Conservation (phyloP, 73 alveolate genomes). For the Paramecium primaurelia region DNA sequence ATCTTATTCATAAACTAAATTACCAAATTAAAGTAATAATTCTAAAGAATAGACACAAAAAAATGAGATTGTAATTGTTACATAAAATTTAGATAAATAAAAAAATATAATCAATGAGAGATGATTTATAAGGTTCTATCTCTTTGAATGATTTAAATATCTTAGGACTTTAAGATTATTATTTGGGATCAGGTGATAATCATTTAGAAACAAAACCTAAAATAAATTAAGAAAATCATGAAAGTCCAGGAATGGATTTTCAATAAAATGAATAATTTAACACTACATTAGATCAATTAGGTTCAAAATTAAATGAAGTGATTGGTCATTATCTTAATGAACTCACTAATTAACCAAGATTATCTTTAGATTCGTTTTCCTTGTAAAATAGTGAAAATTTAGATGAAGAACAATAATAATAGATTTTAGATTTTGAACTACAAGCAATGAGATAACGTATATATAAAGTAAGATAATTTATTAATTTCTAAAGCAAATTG, state of each 20-base stretch:
- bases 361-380: background rate
- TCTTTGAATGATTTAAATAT: background rate
- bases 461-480: background rate
- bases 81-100: background rate
- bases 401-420: conserved; percentile 16
- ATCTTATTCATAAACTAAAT: background rate
- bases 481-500: background rate
- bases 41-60: background rate
- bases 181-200: background rate
- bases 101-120: background rate
- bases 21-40: background rate
- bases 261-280: background rate
- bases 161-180: background rate
- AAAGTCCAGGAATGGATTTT: background rate
- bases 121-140: background rate
- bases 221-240: background rate
- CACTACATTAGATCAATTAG: background rate
- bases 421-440: background rate
- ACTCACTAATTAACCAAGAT: background rate
- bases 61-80: background rate
- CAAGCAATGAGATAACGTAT: background rate
- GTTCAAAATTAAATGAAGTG: conserved; percentile 21
- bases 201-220: background rate
- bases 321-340: background rate
- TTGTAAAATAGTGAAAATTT: conserved; percentile 6